Base-by-base conservation (phyloP, 352 stramenopile species). In the Peronosclerospora sorghi region DNA sequence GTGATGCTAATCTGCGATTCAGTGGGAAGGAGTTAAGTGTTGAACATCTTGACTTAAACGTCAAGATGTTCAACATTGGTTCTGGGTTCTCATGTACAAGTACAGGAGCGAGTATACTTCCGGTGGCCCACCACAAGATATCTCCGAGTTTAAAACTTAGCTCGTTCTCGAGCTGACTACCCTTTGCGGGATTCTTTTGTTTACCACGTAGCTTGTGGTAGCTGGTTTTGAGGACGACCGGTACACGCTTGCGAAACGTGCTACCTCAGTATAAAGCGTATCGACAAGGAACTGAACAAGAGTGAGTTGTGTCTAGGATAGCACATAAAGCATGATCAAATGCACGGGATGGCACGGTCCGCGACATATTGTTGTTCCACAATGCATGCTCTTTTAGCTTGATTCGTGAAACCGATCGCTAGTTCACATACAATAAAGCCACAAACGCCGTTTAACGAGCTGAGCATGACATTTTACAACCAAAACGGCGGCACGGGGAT, bases 81-180 rank as follows among this genome's bases (percentile, higher is more conserved):
- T 26, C 6, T 26, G 21, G 21, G 21, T 26, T 26, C 21, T 3
- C 21, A 26, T 7, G 21, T 26, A 26, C 18, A 35, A 42, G 51
- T 13, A 73, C 69, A 2, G 86, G 86, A 20, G 86, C 80, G 8
- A 97, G 58, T 20, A 86, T 65, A 96, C 79, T 56, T 95, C 80
- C 0, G 88, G 87, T 34, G 76, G 61, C 21, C 95, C 79, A 83
- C 79, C 45, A 91, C 59, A 0, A 96, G 41, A 48, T 95, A 82
- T 14, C 84, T 71, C 32, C 85, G 79, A 62, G n/a, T n/a, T n/a
- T 94, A 90, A 65, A 78, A 97, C 56, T 95, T 96, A 54, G 65
- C 67, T n/a, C 82, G 73, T 48, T 95, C 57, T 0, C 65, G 13
- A 66, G 53, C 1, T 66, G 54, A 27, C 47, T 54, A 12, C 56